These are phyloP conservation scores for Crithidia bombi DNA, from an alignment of 208 protist species.

Conservation along the genomic window DNA sequence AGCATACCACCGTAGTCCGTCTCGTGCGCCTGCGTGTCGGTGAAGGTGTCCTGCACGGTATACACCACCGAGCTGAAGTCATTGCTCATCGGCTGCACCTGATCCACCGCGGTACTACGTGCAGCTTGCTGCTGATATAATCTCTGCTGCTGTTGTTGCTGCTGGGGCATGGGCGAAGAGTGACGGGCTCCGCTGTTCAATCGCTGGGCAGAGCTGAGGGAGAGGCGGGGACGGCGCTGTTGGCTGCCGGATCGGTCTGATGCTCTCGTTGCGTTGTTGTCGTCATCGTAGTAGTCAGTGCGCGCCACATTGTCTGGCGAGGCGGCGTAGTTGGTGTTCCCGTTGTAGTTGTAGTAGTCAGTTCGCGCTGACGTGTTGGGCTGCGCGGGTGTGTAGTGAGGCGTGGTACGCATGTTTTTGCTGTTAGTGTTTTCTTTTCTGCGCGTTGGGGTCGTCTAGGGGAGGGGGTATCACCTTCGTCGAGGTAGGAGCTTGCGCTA, in stretches of 20 bases:
- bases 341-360: conserved; percentile 14
- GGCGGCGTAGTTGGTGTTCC: not conserved
- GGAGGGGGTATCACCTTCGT: no score
- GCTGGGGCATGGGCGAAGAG: not conserved
- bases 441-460: no score
- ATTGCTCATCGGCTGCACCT: not conserved
- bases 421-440: not conserved
- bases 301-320: not conserved
- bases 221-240: not conserved
- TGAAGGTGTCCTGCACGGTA: conserved; percentile 52
- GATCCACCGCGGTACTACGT: not conserved
- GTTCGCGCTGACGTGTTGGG: conserved; percentile 2
- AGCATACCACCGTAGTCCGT: conserved; percentile 66
- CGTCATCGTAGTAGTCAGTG: not conserved
- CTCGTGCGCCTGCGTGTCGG: conserved; percentile 47
- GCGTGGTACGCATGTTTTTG: conserved; percentile 10
- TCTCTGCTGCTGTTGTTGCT: not conserved
- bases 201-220: not conserved
- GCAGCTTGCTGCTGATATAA: not conserved
- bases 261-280: not conserved
- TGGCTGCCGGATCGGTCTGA: not conserved
- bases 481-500: no score
- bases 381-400: conserved; percentile 6
- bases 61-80: conserved; percentile 32
- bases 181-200: not conserved